Evolutionary conservation across 192 early-diverging fungal species (phyloP).

Genomic region (Mortierella claussenii): DNA sequence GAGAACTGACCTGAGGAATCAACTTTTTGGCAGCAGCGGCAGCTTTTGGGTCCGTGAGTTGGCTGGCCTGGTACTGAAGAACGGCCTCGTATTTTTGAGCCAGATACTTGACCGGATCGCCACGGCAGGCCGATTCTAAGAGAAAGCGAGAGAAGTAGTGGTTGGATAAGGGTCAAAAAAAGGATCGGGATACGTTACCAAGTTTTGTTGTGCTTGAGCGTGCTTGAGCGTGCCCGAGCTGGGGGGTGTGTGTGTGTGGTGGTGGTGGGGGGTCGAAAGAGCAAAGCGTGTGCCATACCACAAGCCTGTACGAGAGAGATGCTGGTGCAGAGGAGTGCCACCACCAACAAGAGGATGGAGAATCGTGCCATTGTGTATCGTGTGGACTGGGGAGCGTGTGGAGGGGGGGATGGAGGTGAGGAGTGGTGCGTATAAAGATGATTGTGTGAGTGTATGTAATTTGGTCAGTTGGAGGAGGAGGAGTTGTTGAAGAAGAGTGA

Average conservation of each 20-base stretch:
- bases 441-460: not conserved
- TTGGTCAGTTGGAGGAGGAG: not conserved
- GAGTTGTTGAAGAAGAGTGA: not conserved
- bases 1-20: not conserved
- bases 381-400: too few species aligned
- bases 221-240: too few species aligned
- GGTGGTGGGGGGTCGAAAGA: too few species aligned
- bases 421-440: not conserved
- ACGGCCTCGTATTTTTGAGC: constrained; percentile 21
- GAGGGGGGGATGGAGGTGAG: not conserved
- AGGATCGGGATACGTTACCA: too few species aligned
- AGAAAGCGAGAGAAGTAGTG: too few species aligned
- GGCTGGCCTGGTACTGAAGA: constrained; percentile 12
- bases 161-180: too few species aligned
- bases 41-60: not conserved
- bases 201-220: too few species aligned
- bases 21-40: not conserved
- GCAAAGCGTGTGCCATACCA: constrained; percentile 10
- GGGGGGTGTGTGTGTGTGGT: too few species aligned
- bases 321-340: constrained; percentile 7
- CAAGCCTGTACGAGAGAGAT: constrained; percentile 28
- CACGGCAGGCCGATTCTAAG: constrained; percentile 29
- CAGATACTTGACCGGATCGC: constrained; percentile 35
- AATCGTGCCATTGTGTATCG: constrained; percentile 24
- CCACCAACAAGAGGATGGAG: constrained; percentile 2